phyloP scores from a whole-genome alignment of 805 yeast species.

The Blastobotrys parvus region DNA sequence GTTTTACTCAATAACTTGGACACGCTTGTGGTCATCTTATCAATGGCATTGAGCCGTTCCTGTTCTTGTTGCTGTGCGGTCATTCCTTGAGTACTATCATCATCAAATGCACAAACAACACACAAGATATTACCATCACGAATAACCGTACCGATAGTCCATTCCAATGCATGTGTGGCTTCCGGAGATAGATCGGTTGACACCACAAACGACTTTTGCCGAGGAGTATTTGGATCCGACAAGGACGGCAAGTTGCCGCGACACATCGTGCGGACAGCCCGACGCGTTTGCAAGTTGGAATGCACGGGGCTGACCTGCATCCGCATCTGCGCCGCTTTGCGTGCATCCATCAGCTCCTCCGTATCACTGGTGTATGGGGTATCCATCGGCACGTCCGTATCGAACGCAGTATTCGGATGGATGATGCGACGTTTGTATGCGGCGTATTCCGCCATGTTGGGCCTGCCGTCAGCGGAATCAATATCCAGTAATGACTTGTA shows the following conservation, averaged over 20 bases:
- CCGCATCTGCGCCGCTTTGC: slow-evolving; percentile 46
- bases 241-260: slow-evolving; percentile 57
- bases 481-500: slow-evolving; percentile 19
- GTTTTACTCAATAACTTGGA: slow-evolving; percentile 49
- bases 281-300: slow-evolving; percentile 41
- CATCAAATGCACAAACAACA: slow-evolving; percentile 41
- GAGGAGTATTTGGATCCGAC: slow-evolving; percentile 13
- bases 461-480: slow-evolving; percentile 15
- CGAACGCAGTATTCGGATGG: slow-evolving; percentile 44
- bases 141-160: slow-evolving; percentile 79
- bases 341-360: slow-evolving; percentile 56
- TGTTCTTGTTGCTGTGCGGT: slow-evolving; percentile 29
- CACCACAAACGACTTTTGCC: slow-evolving; percentile 51
- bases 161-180: slow-evolving; percentile 73
- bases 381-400: slow-evolving; percentile 21
- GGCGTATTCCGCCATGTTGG: slow-evolving; percentile 43
- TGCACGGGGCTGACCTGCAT: slow-evolving; percentile 50
- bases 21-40: slow-evolving; percentile 34
- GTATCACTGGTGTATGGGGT: slow-evolving; percentile 63
- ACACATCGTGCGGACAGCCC: slow-evolving; percentile 63
- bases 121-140: slow-evolving; percentile 77
- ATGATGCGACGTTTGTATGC: slow-evolving; percentile 52
- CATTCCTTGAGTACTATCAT: slow-evolving; percentile 18
- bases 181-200: slow-evolving; percentile 82
- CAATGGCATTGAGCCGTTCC: slow-evolving; percentile 36